Percentiles rank a stretch among this genome's conserved stretches.
Conservation (phyloP, 768 basidiomycete genomes). For the Mycena belliarum region DNA sequence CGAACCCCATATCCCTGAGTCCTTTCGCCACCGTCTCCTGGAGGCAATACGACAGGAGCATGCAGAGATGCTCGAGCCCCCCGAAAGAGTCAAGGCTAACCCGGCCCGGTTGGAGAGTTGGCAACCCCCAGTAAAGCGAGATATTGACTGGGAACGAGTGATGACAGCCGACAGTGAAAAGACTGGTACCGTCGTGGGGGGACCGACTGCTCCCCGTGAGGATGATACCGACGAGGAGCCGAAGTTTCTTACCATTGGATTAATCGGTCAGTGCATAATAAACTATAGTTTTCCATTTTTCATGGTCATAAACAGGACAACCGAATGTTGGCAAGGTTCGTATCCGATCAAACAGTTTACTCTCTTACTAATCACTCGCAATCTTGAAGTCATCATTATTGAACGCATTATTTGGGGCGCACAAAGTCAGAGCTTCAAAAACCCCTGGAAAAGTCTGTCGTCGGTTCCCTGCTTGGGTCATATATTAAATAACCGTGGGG, state of each 20-base stretch:
- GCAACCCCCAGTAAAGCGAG: constrained; percentile 62
- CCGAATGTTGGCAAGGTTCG: constrained; percentile 82
- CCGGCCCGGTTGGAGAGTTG: constrained; percentile 57
- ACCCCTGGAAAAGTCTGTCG: constrained; percentile 78
- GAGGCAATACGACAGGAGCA: constrained; percentile 67
- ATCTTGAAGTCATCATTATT: constrained; percentile 70
- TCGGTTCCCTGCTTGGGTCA: not conserved
- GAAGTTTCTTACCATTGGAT: constrained; percentile 73
- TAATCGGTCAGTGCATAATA: constrained; percentile 57
- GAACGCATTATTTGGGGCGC: constrained; percentile 85
- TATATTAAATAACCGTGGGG: not conserved
- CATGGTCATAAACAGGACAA: constrained; percentile 56
- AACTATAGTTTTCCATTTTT: not conserved
- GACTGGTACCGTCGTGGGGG: constrained; percentile 48
- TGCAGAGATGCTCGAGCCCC: constrained; percentile 65
- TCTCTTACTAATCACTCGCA: not conserved
- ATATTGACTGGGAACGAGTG: constrained; percentile 76
- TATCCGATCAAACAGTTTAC: not conserved
- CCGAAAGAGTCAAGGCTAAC: constrained; percentile 51
- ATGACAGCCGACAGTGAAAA: constrained; percentile 43
- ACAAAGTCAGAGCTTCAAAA: constrained; percentile 78
- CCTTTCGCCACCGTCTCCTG: constrained; percentile 66
- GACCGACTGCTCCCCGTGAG: constrained; percentile 37
- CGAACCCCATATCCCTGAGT: constrained; percentile 68
- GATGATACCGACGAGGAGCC: constrained; percentile 41